Base-by-base conservation (phyloP, 2,329 filamentous ascomycete genomes). In the Trichophyton simii region DNA sequence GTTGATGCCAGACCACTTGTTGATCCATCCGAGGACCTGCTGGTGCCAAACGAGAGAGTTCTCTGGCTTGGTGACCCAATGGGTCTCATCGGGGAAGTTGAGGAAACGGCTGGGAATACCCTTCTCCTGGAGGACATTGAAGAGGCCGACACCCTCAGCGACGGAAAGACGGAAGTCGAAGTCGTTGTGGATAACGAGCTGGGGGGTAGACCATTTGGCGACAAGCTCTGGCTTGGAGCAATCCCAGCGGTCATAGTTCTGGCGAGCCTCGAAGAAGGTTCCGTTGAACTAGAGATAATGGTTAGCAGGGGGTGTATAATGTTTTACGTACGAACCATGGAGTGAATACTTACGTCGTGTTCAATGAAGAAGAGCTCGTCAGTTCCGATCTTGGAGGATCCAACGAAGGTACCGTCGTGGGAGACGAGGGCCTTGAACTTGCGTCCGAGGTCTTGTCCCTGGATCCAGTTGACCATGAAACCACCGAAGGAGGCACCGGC, bases 11-110 rank as follows among this genome's bases (percentile, higher is more conserved):
- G 74, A 72, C 57, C 82, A 80, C 65, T 75, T 75, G 66, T 84
- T 84, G 65, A 87, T 79, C 84, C 88, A 96, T 46, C 81, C 82
- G 15, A 95, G 71, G 15, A 95, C 90, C 70, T 90, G 87, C 63
- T 83, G 82, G 68, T 96, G 89, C 91, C 91, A 96, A 3, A 92
- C 82, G 18, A 95, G 75, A n/a, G 85, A 87, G 72, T 96, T 96
- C 74, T 95, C 91, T 0, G 86, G 87, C 69, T 94, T 92, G 52
- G 91, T 68, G 2, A 96, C 90, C 73, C 74, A 86, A 66, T 87
- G 85, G 60, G 83, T 81, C 74, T 88, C 86, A 70, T 88, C 89
- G 0, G 89, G 88, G 71, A 94, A 95, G 61, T 84, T 86, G 66
- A 95, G 70, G 64, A 95, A 82, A 67, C 86, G 84, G 73, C 88